Evolutionary conservation across 2,329 filamentous ascomycete species (phyloP), one percentile per base, ranked within the genome.

Genomic region (Nakataea oryzae): DNA sequence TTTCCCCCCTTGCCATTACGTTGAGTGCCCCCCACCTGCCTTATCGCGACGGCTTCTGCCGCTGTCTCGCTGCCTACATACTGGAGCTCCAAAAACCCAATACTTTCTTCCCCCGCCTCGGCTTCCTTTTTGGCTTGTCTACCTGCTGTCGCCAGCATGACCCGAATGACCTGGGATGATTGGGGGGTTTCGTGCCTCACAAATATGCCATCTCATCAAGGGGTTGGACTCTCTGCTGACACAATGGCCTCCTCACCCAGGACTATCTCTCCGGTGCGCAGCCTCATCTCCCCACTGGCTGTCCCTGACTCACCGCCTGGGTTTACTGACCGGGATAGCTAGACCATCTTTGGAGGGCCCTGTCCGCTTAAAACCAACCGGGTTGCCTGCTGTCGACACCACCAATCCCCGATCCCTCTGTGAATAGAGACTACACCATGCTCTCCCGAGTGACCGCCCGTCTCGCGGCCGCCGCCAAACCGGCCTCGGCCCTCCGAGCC

Each of bases 211-310:
- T 32, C 30, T 12, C 17, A 47, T n/a, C 17, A 8, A 3, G 41
- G 5, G 34, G 56, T 34, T 62, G 60, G 54, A 47, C 21, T n/a
- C n/a, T 47, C 26, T 57, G 50, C 63, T 65, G 34, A 60, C 59
- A 27, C 63, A 56, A 62, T 64, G 61, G 55, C 61, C 41, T 54
- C 63, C 47, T 65, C 58, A 26, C 34, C 63, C 70, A 89, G 86
- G 86, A 89, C 82, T 89, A 89, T 83, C 84, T 89, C 77, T 89
- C 86, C 85, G 86, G 86, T 89, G 76, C 72, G 83, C 77, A 66
- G 61, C 62, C 64, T 65, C 30, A 14, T 9, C 47, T 29, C 27
- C 30, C 2, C 24, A n/a, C 58, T 54, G 21, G 27, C 26, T 28
- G 41, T 61, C 62, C 64, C 69, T 76, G 73, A 77, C 76, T 79